Conservation (phyloP, 106 monocot species). For the Acorus gramineus region DNA sequence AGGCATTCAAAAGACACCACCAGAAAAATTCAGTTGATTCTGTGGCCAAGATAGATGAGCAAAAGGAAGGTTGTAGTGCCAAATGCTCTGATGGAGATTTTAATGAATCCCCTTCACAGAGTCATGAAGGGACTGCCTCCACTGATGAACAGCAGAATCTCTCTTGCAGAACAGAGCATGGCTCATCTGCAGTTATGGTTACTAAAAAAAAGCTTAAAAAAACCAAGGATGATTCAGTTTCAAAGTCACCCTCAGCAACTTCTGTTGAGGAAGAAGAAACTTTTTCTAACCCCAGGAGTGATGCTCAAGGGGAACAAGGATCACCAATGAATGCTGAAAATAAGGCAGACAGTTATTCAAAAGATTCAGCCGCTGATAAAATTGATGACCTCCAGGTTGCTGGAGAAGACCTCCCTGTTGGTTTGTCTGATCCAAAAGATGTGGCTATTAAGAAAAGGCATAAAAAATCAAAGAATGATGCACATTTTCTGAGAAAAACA, state of each 20-base stretch:
- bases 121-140: constrained; percentile 4
- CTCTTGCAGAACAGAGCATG: not conserved
- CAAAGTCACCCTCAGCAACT: constrained; percentile 7
- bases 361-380: constrained; percentile 3
- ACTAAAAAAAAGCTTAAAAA: constrained; percentile 24
- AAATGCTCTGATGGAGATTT: constrained; percentile 19
- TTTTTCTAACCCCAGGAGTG: constrained; percentile 1
- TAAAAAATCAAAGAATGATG: constrained; percentile 13
- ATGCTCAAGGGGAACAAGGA: constrained; percentile 5
- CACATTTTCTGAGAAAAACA: constrained; percentile 9
- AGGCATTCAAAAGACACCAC: constrained; percentile 56
- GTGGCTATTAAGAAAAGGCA: constrained; percentile 28
- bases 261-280: constrained; percentile 12
- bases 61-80: constrained; percentile 10
- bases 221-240: not conserved
- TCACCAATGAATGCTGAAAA: constrained; percentile 9
- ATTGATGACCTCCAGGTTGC: constrained; percentile 2
- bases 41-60: constrained; percentile 16
- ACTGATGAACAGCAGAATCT: not conserved
- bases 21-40: constrained; percentile 20
- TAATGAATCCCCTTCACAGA: constrained; percentile 10
- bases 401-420: not conserved
- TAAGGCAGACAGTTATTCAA: constrained; percentile 4
- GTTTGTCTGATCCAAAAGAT: not conserved
- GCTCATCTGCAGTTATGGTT: constrained; percentile 9